These are phyloP conservation scores for Xanthoceras sorbifolium DNA, from an alignment of 345 rosid genomes.

Conservation along the genomic window DNA sequence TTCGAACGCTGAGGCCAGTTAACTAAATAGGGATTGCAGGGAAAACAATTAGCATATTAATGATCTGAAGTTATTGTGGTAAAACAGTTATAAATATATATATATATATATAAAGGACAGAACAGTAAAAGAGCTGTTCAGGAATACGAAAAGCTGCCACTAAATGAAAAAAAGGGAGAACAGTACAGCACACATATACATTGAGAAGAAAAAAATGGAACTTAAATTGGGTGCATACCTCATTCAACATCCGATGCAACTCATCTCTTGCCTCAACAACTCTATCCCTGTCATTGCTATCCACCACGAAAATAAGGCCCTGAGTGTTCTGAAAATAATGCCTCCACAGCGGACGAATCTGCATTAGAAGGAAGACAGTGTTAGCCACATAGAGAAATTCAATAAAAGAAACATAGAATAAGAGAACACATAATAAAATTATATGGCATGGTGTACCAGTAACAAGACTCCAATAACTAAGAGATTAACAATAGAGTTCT, in stretches of 20 bases:
- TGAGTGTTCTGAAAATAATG: conserved; percentile 82
- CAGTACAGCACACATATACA: background rate
- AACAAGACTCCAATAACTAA: background rate
- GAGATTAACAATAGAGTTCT: background rate
- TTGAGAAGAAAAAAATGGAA: background rate
- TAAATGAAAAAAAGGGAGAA: background rate
- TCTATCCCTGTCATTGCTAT: conserved; percentile 78
- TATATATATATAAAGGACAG: background rate
- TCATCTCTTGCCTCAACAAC: conserved; percentile 77
- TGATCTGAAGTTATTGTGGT: background rate
- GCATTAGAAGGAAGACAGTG: conserved; percentile 18
- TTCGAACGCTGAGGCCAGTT: background rate
- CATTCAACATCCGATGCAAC: conserved; percentile 73
- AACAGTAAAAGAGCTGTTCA: background rate
- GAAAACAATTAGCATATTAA: background rate
- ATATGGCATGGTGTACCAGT: background rate
- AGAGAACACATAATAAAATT: background rate
- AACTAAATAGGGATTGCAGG: background rate
- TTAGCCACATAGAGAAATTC: background rate
- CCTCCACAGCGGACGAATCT: conserved; percentile 86
- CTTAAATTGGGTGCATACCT: conserved; percentile 36
- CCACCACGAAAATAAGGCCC: conserved; percentile 75
- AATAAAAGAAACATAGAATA: background rate
- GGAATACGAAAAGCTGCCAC: background rate
- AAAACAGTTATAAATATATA: too few relatives aligned